Evolutionary conservation across 2,329 filamentous ascomycete species (phyloP).

Genomic region (Pestalotiopsis sp.): DNA sequence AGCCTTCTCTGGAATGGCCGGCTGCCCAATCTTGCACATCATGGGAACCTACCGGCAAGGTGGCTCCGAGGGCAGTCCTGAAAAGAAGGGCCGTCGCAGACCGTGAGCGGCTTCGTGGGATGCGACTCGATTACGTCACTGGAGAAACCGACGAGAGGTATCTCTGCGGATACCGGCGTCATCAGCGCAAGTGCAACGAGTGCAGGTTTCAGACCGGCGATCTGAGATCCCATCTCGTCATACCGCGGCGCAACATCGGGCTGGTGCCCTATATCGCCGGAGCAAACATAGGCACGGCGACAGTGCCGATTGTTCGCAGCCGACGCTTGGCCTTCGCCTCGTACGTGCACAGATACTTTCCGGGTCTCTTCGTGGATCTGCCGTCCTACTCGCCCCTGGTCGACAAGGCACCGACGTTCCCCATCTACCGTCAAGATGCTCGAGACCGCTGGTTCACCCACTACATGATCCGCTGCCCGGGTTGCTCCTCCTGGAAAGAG

Average conservation of each 20-base stretch:
- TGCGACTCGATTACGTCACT: constrained; percentile 2
- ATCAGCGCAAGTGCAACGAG: constrained; percentile 18
- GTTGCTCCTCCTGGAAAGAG: constrained; percentile 16
- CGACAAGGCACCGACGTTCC: neutral
- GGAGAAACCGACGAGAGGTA: constrained; percentile 5
- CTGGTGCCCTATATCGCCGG: neutral
- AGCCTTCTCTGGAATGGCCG: constrained; percentile 10
- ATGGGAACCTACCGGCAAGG: constrained; percentile 10
- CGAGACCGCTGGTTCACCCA: constrained; percentile 13
- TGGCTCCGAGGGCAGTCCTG: neutral
- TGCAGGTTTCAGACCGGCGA: constrained; percentile 13
- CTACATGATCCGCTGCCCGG: constrained; percentile 19
- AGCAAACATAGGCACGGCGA: neutral
- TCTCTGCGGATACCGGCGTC: constrained; percentile 14
- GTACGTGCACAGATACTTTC: constrained; percentile 14
- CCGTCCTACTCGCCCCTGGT: neutral
- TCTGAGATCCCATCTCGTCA: constrained; percentile 7
- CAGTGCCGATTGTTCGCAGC: constrained; percentile 9
- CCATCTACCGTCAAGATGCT: constrained; percentile 2
- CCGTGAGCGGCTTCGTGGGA: neutral
- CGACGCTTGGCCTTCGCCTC: constrained; percentile 9
- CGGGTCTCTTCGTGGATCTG: constrained; percentile 5
- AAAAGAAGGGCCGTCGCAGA: neutral
- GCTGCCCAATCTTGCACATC: constrained; percentile 7
- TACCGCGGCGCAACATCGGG: neutral